Evolutionary conservation across 768 basidiomycete species (phyloP).

Genomic region (Boletus vermiculosoides): DNA sequence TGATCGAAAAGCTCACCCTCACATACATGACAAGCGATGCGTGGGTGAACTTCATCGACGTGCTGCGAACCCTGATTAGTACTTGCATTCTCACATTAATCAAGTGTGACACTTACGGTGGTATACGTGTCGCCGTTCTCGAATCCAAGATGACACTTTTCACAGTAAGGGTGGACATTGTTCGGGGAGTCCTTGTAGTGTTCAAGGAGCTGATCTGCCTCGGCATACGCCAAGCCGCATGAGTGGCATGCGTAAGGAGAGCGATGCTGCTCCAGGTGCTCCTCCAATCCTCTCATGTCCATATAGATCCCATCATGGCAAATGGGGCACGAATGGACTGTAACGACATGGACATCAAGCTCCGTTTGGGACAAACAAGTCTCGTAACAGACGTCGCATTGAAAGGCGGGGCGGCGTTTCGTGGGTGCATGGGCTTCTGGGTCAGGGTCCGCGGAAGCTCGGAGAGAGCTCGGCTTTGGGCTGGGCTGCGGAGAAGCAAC

Average conservation of each 20-base stretch:
- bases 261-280: constrained; percentile 33
- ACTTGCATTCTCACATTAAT: background rate
- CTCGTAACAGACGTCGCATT: constrained; percentile 27
- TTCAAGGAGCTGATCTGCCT: constrained; percentile 36
- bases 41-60: constrained; percentile 36
- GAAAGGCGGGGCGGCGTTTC: constrained; percentile 5
- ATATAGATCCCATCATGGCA: constrained; percentile 33
- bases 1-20: constrained; percentile 23
- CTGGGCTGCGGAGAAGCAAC: constrained; percentile 14
- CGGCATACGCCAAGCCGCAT: constrained; percentile 25
- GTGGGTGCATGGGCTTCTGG: constrained; percentile 2
- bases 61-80: constrained; percentile 34
- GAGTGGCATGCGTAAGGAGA: constrained; percentile 24
- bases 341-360: constrained; percentile 31
- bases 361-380: constrained; percentile 22
- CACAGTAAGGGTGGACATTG: constrained; percentile 38
- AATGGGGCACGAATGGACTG: constrained; percentile 33
- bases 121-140: constrained; percentile 29
- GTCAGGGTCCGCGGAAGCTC: constrained; percentile 8
- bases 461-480: constrained; percentile 11
- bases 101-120: constrained; percentile 26
- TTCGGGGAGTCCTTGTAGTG: constrained; percentile 41
- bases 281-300: constrained; percentile 23
- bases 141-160: constrained; percentile 35
- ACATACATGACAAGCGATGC: constrained; percentile 34